A percentile compares a stretch with the other conserved stretches of the same genome.
Evolutionary conservation across 345 rosid species (phyloP).

Genomic region (Orychophragmus violaceus): DNA sequence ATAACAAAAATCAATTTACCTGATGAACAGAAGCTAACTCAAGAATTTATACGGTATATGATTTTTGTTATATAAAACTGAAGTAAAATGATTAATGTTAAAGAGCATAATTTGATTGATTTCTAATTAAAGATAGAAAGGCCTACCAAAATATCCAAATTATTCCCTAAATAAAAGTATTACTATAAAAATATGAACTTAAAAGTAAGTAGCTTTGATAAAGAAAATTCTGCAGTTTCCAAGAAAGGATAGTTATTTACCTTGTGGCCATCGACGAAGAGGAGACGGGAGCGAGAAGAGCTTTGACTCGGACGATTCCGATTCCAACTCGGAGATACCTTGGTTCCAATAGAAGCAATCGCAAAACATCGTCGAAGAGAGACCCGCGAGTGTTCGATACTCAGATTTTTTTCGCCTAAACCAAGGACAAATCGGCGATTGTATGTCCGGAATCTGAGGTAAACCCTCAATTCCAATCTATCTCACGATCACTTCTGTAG

Average conservation of each 20-base stretch:
- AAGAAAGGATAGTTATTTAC: conserved; percentile 23
- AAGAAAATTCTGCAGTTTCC: background rate
- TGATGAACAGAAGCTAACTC: background rate
- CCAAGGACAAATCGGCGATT: background rate
- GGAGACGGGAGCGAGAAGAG: conserved; percentile 63
- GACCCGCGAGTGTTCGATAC: no score
- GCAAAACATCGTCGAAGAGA: conserved; percentile 43
- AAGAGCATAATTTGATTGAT: no score
- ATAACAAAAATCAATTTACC: background rate
- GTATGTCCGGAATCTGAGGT: background rate
- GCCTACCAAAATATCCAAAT: background rate
- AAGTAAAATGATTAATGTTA: no score
- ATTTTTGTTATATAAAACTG: background rate
- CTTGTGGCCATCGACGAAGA: conserved; percentile 67
- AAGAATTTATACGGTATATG: background rate
- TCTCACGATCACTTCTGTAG: background rate
- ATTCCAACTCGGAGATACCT: conserved; percentile 22
- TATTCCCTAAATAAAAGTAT: no score
- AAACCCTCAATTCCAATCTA: background rate
- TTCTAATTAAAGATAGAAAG: no score
- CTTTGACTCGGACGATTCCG: conserved; percentile 29
- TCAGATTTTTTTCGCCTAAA: no score
- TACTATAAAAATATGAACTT: background rate
- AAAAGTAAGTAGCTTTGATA: background rate
- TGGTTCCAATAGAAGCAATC: conserved; percentile 56